Percentiles rank a stretch among this genome's conserved stretches.
These are phyloP conservation scores for Bremia lactucae DNA, from an alignment of 352 stramenopile species.

Conservation along the genomic window DNA sequence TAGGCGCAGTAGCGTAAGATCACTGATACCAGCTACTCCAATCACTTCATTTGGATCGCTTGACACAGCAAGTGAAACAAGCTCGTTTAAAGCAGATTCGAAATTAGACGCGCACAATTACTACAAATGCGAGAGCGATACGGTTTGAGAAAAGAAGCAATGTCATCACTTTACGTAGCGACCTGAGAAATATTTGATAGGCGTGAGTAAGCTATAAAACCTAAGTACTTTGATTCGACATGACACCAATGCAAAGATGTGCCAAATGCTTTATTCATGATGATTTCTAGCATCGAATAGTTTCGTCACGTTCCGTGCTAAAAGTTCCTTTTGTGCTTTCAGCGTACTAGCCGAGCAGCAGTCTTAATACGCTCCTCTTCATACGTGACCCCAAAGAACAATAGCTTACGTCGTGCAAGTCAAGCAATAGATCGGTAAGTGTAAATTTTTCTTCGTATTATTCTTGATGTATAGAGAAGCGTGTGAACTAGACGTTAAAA, in stretches of 20 bases:
- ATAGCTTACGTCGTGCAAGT: conserved; percentile 16
- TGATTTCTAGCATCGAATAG: too few species aligned
- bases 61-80: conserved; percentile 18
- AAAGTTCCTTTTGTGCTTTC: conserved; percentile 38
- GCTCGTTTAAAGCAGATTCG: conserved; percentile 31
- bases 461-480: too few species aligned
- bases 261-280: conserved; percentile 31
- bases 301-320: conserved; percentile 17
- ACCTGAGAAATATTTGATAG: too few species aligned
- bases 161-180: conserved; percentile 36
- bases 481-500: too few species aligned
- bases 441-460: too few species aligned
- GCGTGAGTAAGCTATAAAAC: conserved; percentile 5
- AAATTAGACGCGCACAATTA: conserved; percentile 28
- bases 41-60: conserved; percentile 22
- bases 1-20: conserved; percentile 47
- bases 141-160: conserved; percentile 45
- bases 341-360: conserved; percentile 11
- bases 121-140: conserved; percentile 35
- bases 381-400: conserved; percentile 11
- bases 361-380: conserved; percentile 6
- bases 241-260: conserved; percentile 29
- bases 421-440: too few species aligned
- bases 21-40: conserved; percentile 53
- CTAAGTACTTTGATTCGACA: neutral